Percentiles rank a stretch among this genome's conserved stretches.
These are phyloP conservation scores for Geotrichum carabidarum DNA, from an alignment of 1,139 yeast species.

Conservation along the genomic window DNA sequence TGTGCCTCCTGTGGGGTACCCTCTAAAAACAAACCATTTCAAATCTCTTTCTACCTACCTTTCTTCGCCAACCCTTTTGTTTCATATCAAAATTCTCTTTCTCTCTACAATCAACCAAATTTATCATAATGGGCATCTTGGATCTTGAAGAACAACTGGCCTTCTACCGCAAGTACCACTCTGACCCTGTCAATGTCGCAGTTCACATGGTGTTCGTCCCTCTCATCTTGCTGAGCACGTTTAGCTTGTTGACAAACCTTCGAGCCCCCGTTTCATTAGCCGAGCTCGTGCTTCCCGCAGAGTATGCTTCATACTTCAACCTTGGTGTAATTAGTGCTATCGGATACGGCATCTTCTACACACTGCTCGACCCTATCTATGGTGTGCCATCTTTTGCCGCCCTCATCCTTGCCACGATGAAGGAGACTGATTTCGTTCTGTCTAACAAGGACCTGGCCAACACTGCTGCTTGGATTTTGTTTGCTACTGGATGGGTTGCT, in stretches of 20 bases:
- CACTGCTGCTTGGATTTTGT: conserved; percentile 40
- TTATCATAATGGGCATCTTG: conserved; percentile 34
- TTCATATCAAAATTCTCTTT: too few relatives aligned
- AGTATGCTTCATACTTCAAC: conserved; percentile 38
- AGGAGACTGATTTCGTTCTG: conserved; percentile 21
- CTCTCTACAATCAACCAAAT: too few relatives aligned
- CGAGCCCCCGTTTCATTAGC: conserved; percentile 19
- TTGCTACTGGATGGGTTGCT: conserved; percentile 64
- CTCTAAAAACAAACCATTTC: too few relatives aligned
- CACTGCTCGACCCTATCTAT: conserved; percentile 40
- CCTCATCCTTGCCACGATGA: conserved; percentile 26
- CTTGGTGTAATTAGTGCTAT: conserved; percentile 40
- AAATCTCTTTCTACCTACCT: too few relatives aligned
- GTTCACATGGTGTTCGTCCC: conserved; percentile 84
- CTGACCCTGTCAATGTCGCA: conserved; percentile 58
- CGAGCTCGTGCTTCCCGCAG: conserved; percentile 15
- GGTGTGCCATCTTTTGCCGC: conserved; percentile 41
- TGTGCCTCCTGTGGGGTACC: too few relatives aligned
- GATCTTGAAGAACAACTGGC: conserved; percentile 64
- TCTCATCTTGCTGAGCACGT: conserved; percentile 54
- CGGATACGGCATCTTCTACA: conserved; percentile 43
- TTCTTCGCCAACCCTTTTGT: too few relatives aligned
- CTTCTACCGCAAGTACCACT: conserved; percentile 81
- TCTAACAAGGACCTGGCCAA: conserved; percentile 29
- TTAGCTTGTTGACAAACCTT: conserved; percentile 42